phyloP scores from a whole-genome alignment of 257 asterid species.

The Oldenlandia corymbosa region DNA sequence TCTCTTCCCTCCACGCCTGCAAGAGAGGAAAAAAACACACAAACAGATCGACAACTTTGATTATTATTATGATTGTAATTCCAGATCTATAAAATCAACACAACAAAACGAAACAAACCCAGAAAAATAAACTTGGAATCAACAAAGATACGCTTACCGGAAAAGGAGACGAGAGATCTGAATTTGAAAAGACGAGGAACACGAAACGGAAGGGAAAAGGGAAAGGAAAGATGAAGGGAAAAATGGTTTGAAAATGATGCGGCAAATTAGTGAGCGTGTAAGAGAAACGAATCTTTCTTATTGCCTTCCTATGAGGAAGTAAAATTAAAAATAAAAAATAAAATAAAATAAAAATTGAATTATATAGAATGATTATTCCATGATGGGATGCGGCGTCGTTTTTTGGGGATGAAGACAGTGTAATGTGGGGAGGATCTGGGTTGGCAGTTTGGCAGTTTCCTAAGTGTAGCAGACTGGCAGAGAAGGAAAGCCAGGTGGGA shows the following conservation, averaged over 20 bases:
- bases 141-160: constrained; percentile 18
- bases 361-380: too few species aligned
- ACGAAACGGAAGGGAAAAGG: constrained; percentile 8
- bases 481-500: neutral
- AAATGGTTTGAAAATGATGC: constrained; percentile 19
- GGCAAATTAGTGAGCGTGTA: constrained; percentile 14
- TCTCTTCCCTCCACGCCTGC: constrained; percentile 25
- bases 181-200: constrained; percentile 7
- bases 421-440: neutral
- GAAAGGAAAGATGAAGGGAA: neutral
- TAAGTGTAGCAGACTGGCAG: constrained; percentile 19
- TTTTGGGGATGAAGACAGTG: constrained; percentile 3
- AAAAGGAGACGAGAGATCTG: constrained; percentile 28
- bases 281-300: constrained; percentile 3
- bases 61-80: too few species aligned
- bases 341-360: neutral
- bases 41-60: constrained; percentile 17
- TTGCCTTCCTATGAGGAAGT: constrained; percentile 1
- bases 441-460: constrained; percentile 14
- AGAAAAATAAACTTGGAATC: neutral
- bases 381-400: constrained; percentile 14
- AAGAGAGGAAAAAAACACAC: constrained; percentile 8
- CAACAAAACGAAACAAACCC: neutral
- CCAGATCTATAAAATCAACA: constrained; percentile 27
- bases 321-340: neutral